Conservation (phyloP, 2,329 filamentous ascomycete genomes). For the Phyllosticta citribraziliensis region DNA sequence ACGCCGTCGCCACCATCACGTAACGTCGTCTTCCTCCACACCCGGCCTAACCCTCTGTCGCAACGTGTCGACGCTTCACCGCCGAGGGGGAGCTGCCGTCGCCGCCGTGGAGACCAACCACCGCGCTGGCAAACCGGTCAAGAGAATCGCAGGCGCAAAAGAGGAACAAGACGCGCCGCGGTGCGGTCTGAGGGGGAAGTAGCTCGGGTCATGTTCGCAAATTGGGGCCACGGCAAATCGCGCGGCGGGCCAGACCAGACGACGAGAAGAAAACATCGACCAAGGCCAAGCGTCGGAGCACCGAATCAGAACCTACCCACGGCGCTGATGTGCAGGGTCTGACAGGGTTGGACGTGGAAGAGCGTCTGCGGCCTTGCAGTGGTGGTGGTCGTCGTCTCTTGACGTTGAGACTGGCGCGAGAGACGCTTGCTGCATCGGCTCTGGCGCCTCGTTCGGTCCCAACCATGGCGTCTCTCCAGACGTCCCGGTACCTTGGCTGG, state of each 20-base stretch:
- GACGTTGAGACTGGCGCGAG: no score
- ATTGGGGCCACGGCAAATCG: not conserved
- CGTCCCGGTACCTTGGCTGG: no score
- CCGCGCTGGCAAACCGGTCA: not conserved
- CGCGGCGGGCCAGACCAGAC: no score
- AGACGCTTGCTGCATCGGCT: not conserved
- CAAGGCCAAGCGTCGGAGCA: not conserved
- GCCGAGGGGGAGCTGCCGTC: not conserved
- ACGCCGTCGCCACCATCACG: not conserved
- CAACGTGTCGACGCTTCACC: not conserved
- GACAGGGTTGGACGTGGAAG: not conserved
- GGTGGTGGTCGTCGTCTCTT: not conserved
- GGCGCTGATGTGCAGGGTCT: not conserved
- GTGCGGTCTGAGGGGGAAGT: not conserved
- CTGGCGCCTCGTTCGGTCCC: not conserved
- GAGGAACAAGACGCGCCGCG: not conserved
- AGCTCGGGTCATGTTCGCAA: not conserved
- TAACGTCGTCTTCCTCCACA: not conserved
- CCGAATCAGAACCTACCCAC: not conserved
- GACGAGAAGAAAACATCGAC: not conserved
- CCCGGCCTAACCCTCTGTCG: not conserved
- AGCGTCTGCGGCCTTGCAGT: not conserved
- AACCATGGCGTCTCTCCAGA: no score
- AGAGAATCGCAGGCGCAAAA: not conserved
- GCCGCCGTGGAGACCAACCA: not conserved